Conservation (phyloP, 805 yeast species). For the Clavispora fructus region DNA sequence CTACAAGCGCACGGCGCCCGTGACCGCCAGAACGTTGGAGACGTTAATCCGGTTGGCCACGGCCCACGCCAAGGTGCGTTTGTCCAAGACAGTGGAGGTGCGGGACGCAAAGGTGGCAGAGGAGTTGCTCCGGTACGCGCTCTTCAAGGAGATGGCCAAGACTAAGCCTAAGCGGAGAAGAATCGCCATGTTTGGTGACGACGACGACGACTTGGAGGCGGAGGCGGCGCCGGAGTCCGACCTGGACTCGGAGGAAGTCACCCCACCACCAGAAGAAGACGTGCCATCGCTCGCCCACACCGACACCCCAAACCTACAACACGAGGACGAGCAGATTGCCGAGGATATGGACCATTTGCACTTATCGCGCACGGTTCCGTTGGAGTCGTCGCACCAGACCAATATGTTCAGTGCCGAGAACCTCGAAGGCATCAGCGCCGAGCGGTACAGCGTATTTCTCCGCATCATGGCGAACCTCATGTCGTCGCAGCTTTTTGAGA, state of each 20-base stretch:
- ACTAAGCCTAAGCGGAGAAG: slow-evolving; percentile 26
- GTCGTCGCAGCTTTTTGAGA: slow-evolving; percentile 29
- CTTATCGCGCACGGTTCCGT: slow-evolving; percentile 22
- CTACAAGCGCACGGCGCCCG: slow-evolving; percentile 82
- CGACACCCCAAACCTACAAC: slow-evolving; percentile 1
- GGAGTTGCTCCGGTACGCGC: slow-evolving; percentile 74
- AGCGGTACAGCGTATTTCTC: slow-evolving; percentile 27
- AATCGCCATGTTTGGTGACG: slow-evolving; percentile 10
- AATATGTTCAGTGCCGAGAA: slow-evolving; percentile 14
- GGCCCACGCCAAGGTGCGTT: slow-evolving; percentile 94
- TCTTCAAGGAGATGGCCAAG: slow-evolving; percentile 68
- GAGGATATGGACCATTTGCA: slow-evolving; percentile 26
- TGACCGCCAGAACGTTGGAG: slow-evolving; percentile 97
- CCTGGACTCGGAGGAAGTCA: slow-evolving; percentile 12
- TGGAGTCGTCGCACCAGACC: slow-evolving; percentile 19
- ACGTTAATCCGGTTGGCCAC: slow-evolving; percentile 91
- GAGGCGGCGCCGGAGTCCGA: slow-evolving; percentile 13
- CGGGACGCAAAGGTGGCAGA: slow-evolving; percentile 86
- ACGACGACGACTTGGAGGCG: slow-evolving; percentile 29
- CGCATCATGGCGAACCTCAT: slow-evolving; percentile 27
- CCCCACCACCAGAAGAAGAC: slow-evolving; percentile 6
- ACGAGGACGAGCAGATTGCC: slow-evolving; percentile 4
- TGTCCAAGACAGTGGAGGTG: slow-evolving; percentile 67
- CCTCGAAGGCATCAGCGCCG: slow-evolving; percentile 23
- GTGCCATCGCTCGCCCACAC: slow-evolving; percentile 6